Evolutionary conservation across 2,329 filamentous ascomycete species (phyloP).

Genomic region (Neopestalotiopsis sp.): DNA sequence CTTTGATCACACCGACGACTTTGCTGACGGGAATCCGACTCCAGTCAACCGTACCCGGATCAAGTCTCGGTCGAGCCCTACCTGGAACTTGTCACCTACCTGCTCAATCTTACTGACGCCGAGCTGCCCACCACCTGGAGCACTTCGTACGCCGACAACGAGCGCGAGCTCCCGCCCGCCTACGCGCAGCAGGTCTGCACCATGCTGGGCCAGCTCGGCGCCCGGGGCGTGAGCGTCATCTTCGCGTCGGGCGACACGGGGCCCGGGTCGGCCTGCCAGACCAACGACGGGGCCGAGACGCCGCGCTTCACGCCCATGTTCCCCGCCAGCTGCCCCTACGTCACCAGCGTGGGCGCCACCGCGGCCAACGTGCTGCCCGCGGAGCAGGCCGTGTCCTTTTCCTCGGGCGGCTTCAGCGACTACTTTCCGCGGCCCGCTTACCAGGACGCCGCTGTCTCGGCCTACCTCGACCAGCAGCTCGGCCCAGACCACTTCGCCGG

Average conservation of each 20-base stretch:
- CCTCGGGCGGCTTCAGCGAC: conserved; percentile 57
- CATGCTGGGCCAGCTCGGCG: conserved; percentile 69
- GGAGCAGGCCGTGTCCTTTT: conserved; percentile 59
- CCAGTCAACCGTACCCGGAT: conserved; percentile 27
- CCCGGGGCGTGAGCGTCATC: conserved; percentile 59
- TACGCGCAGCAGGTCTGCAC: conserved; percentile 69
- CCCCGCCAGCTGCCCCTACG: conserved; percentile 61
- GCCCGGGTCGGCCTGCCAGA: conserved; percentile 47
- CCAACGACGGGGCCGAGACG: conserved; percentile 60
- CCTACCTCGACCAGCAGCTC: conserved; percentile 43
- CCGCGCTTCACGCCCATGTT: conserved; percentile 59
- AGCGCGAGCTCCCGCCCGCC: conserved; percentile 65
- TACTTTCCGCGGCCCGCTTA: conserved; percentile 50
- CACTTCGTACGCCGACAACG: conserved; percentile 71
- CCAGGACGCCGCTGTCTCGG: conserved; percentile 51
- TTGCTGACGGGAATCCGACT: conserved; percentile 4
- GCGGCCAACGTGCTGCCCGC: conserved; percentile 43
- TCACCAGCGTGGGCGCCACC: conserved; percentile 66
- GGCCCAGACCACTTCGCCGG: conserved; percentile 44
- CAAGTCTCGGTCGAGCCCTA: conserved; percentile 31
- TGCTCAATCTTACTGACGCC: conserved; percentile 39
- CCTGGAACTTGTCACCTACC: conserved; percentile 34
- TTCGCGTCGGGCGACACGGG: conserved; percentile 36
- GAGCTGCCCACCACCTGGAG: conserved; percentile 66
- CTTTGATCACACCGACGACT: background rate